Base-by-base conservation (phyloP, 225 moss, liverwort and hornwort genomes). In the Bryum argenteum region DNA sequence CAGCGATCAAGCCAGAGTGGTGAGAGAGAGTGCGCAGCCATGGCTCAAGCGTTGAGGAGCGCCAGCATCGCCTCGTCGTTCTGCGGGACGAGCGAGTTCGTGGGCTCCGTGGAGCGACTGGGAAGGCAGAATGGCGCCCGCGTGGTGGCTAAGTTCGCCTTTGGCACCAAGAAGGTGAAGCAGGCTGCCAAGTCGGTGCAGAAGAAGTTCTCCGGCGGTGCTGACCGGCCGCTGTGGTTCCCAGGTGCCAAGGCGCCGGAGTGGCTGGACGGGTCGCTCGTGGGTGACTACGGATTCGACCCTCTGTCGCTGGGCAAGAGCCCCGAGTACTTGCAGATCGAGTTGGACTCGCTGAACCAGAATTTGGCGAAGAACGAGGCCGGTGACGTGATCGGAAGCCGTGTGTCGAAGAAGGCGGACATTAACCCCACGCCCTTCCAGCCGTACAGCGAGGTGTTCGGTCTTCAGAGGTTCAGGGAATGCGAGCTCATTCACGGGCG, bases 401-500 rank as follows among this genome's bases (percentile, higher is more conserved):
- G 97, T 11, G 66, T 98, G 61, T 88, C 80, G 26, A 98, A 98
- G 97, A 98, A 98, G 85, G 78, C 71, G 4, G 73, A 88, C 26
- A 87, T 98, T 53, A 94, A 80, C 80, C 87, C 97, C 21, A 98
- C 94, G 23, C 97, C 97, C 8, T 98, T 98, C 91, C 94, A 98
- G 81, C 98, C 98, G 0, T 98, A 98, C 89, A 94, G 91, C 78
- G 98, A 98, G 87, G 98, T 98, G 42, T 98, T 98, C 75, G 98
- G 98, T 41, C 75, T 98, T 11, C 98, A 98, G 77, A 78, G 98
- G 87, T 98, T 98, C 87, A 84, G 98, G 84, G 98, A 98, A 81
- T 98, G 98, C 77, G 98, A 98, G 91, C 79, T 98, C 22, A 94
- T 98, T 69, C 98, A 98, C 65, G 98, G 98, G 20, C 80, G 98